A percentile compares a stretch with the other conserved stretches of the same genome.
Conservation (phyloP, 345 rosid species). For the Dipteronia sinensis region DNA sequence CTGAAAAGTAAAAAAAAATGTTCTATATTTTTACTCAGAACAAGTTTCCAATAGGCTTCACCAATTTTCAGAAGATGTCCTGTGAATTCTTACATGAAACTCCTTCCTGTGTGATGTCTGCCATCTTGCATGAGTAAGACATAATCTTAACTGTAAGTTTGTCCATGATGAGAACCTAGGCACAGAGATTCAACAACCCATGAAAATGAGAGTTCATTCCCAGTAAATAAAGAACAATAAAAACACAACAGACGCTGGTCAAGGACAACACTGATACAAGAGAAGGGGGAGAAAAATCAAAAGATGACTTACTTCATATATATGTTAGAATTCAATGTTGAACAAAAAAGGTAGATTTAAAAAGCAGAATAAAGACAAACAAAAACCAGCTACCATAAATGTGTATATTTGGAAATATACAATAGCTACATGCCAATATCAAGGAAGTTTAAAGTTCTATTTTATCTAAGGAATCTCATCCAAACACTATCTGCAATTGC, state of each 20-base stretch:
- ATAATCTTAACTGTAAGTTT: slow-evolving; percentile 89
- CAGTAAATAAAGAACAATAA: slow-evolving; percentile 10
- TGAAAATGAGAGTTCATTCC: not conserved
- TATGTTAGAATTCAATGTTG: not conserved
- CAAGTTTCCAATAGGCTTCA: not conserved
- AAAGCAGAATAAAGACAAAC: not conserved
- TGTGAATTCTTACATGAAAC: slow-evolving; percentile 74
- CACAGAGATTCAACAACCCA: slow-evolving; percentile 5
- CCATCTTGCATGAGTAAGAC: slow-evolving; percentile 97
- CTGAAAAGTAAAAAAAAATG: not conserved
- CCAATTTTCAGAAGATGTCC: slow-evolving; percentile 8
- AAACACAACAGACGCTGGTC: not conserved
- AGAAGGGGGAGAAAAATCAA: not conserved
- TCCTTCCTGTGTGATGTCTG: slow-evolving; percentile 95
- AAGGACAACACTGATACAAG: not conserved
- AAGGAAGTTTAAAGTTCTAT: not conserved
- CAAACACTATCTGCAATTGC: not conserved
- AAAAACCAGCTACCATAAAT: not conserved
- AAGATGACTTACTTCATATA: not conserved
- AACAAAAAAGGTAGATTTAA: not conserved
- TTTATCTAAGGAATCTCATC: not conserved
- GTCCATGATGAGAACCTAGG: slow-evolving; percentile 96
- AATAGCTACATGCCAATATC: not conserved
- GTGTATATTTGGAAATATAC: not conserved
- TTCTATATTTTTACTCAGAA: not conserved